Conservation (phyloP, 176 grass and related monocot genomes). For the Oryza meridionalis region DNA sequence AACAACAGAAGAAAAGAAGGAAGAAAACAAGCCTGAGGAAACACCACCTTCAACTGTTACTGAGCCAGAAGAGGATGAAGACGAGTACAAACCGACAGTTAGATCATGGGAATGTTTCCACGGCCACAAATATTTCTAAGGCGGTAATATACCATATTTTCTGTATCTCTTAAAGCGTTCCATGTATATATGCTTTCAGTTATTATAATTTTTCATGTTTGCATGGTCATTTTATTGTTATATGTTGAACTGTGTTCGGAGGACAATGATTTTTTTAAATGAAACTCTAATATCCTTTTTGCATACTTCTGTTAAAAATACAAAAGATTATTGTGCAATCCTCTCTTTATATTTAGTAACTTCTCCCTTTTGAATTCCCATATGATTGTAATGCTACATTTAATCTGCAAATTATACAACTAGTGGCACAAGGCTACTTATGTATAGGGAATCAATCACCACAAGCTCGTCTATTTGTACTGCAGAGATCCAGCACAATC, state of each 20-base stretch:
- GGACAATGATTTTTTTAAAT: not conserved
- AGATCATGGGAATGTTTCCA: slow-evolving; percentile 59
- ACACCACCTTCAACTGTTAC: slow-evolving; percentile 32
- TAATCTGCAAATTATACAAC: slow-evolving; percentile 15
- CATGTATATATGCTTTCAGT: not conserved
- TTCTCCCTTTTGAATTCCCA: not conserved
- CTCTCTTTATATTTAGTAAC: not conserved
- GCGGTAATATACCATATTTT: slow-evolving; percentile 45
- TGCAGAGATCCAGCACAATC: not conserved
- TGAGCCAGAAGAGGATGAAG: slow-evolving; percentile 29
- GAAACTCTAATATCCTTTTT: not conserved
- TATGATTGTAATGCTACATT: not conserved
- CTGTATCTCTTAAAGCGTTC: slow-evolving; percentile 10
- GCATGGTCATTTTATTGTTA: not conserved
- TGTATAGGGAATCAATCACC: not conserved
- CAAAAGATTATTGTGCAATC: not conserved
- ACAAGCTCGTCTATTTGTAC: not conserved
- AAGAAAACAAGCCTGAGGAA: slow-evolving; percentile 27
- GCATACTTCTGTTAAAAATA: not conserved
- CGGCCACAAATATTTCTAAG: slow-evolving; percentile 60
- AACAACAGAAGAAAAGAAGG: slow-evolving; percentile 27
- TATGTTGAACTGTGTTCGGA: not conserved
- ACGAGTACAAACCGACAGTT: slow-evolving; percentile 50
- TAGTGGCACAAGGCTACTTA: not conserved
- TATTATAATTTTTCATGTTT: not conserved